Base-by-base conservation (phyloP, 768 basidiomycete species). In the Hericium coralloides region DNA sequence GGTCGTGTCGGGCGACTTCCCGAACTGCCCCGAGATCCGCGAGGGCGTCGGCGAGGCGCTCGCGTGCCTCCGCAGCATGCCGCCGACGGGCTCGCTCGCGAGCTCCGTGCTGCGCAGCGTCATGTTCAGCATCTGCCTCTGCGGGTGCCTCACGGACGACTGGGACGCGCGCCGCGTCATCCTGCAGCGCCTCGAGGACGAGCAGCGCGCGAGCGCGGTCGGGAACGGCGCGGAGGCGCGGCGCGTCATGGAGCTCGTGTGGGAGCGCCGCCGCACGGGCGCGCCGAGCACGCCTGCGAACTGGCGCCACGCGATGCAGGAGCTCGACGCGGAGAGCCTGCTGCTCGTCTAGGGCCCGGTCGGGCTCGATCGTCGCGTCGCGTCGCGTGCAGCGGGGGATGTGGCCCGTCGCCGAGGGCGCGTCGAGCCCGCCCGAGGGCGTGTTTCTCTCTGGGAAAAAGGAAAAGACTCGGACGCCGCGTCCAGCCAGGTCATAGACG, bases 81-180 rank as follows among this genome's bases (percentile, higher is more conserved):
- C 70, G 36, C 67, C 63, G 63, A 67, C 71, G 62, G 65, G 67
- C 56, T 57, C 55, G 49, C 62, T 70, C 43, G 71, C 76, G 49
- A 76, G 77, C 45, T 75, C 79, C 14, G 84, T 91, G 25, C 78
- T 89, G 56, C 76, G 88, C 39, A 88, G 84, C 70, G 89, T 88
- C 25, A 87, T 91, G 62, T 89, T 91, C 63, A 79, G 81, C 48
- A 82, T 89, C 58, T 89, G 84, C 64, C 78, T 92, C 53, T 81
- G 81, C 59, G 88, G 88, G 1, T 82, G 79, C 60, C 76, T 91
- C 53, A 83, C 85, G 59, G 81, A 84, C 65, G 72, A 80, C 53
- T 58, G 38, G 3, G 55, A 55, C 1, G 71, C 82, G 59, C 78
- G 77, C 53, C 43, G 58, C 2, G 72, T 74, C 59, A 71, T 91